Evolutionary conservation across 2,329 filamentous ascomycete genomes (phyloP).

Genomic region (Talaromyces piceae): DNA sequence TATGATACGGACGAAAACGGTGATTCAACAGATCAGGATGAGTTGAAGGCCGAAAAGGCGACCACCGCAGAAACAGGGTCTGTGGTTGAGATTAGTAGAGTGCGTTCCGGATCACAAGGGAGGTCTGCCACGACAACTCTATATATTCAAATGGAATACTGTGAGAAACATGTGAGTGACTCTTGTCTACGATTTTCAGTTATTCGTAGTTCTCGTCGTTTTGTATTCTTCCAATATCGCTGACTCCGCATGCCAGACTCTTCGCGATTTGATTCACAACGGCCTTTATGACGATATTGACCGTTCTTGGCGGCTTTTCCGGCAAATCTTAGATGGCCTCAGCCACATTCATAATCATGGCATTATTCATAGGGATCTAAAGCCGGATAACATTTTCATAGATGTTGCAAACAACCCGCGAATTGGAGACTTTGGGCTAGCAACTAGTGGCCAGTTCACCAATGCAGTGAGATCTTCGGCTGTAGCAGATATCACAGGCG

Average conservation of each 20-base stretch:
- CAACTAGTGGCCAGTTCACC: slow-evolving; percentile 68
- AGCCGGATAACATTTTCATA: slow-evolving; percentile 97
- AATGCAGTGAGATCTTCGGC: slow-evolving; percentile 32
- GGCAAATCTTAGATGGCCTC: slow-evolving; percentile 83
- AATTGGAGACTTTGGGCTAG: slow-evolving; percentile 93
- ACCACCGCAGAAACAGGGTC: slow-evolving; percentile 19
- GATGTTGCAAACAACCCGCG: slow-evolving; percentile 84
- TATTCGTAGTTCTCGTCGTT: too few relatives aligned
- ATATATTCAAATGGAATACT: slow-evolving; percentile 99
- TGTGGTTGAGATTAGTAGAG: slow-evolving; percentile 31
- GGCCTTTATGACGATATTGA: slow-evolving; percentile 65
- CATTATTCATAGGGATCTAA: slow-evolving; percentile 92
- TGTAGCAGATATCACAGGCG: slow-evolving; percentile 25
- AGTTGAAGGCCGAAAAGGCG: slow-evolving; percentile 16
- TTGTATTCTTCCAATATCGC: too few relatives aligned
- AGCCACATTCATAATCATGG: slow-evolving; percentile 82
- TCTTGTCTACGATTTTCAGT: too few relatives aligned
- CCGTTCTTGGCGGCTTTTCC: slow-evolving; percentile 82
- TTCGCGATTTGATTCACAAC: slow-evolving; percentile 77
- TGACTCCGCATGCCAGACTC: too few relatives aligned
- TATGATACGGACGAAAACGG: slow-evolving; percentile 44
- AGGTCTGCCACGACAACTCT: slow-evolving; percentile 63
- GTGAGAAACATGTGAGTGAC: slow-evolving; percentile 74
- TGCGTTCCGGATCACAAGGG: slow-evolving; percentile 41
- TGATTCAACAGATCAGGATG: slow-evolving; percentile 27